phyloP scores from a whole-genome alignment of 257 asterid species.

The Oldenlandia corymbosa region DNA sequence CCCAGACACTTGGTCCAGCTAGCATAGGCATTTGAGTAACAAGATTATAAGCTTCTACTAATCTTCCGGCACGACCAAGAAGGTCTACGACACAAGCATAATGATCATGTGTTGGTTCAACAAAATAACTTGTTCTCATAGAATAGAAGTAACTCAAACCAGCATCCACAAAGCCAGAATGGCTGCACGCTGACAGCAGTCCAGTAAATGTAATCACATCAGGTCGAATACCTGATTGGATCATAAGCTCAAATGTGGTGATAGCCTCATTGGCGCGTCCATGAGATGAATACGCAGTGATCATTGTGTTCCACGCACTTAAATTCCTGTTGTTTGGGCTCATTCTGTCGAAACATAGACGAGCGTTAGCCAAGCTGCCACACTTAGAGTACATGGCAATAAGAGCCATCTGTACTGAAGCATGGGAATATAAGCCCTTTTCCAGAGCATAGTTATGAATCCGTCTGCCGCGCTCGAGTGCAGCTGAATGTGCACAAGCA shows the following conservation, averaged over 20 bases:
- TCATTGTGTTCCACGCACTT: conserved; percentile 79
- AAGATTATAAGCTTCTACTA: conserved; percentile 62
- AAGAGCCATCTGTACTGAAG: conserved; percentile 63
- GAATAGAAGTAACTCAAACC: conserved; percentile 57
- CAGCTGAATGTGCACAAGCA: conserved; percentile 65
- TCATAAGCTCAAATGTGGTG: conserved; percentile 51
- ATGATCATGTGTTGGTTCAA: conserved; percentile 60
- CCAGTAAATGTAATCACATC: conserved; percentile 76
- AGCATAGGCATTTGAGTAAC: conserved; percentile 59
- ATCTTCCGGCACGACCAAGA: conserved; percentile 68
- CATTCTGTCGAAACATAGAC: conserved; percentile 47
- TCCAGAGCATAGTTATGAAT: conserved; percentile 50
- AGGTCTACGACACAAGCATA: conserved; percentile 77
- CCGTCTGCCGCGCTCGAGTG: conserved; percentile 51
- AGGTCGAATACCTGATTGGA: conserved; percentile 50
- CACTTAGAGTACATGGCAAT: conserved; percentile 84
- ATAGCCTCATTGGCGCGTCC: conserved; percentile 57
- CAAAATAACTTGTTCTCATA: conserved; percentile 41
- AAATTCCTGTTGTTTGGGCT: conserved; percentile 34
- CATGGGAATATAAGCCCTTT: conserved; percentile 52
- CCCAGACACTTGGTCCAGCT: conserved; percentile 80
- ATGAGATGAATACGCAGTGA: conserved; percentile 70
- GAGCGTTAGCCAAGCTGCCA: conserved; percentile 65
- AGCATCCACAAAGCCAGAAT: conserved; percentile 73
- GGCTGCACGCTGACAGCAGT: conserved; percentile 72